A percentile compares a stretch with the other conserved stretches of the same genome.
These are phyloP conservation scores for Mycena citricolor DNA, from an alignment of 1,284 basidiomycete species.

Conservation along the genomic window DNA sequence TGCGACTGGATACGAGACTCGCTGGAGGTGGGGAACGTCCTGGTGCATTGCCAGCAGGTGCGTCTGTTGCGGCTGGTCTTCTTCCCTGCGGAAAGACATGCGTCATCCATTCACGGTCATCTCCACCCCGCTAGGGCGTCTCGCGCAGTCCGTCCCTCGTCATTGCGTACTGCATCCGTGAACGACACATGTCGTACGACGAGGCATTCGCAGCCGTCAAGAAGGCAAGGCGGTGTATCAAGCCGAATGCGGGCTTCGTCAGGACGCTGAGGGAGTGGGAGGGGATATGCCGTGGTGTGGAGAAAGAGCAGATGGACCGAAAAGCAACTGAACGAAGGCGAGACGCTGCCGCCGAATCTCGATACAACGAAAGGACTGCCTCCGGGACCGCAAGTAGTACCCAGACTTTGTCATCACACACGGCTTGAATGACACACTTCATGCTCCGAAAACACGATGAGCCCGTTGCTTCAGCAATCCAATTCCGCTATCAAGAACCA, in stretches of 20 bases:
- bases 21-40: constrained; percentile 52
- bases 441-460: too few relatives aligned
- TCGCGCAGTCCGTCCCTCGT: constrained; percentile 68
- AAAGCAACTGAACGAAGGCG: too few relatives aligned
- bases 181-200: constrained; percentile 67
- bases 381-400: too few relatives aligned
- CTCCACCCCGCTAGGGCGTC: constrained; percentile 46
- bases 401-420: too few relatives aligned
- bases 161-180: constrained; percentile 66
- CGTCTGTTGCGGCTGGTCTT: constrained; percentile 20
- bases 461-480: too few relatives aligned
- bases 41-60: constrained; percentile 71
- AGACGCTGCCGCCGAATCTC: too few relatives aligned
- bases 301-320: too few relatives aligned
- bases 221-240: constrained; percentile 62
- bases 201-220: constrained; percentile 56
- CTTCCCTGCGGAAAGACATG: constrained; percentile 18
- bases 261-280: constrained; percentile 56
- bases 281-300: too few relatives aligned
- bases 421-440: too few relatives aligned
- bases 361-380: too few relatives aligned
- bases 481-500: too few relatives aligned
- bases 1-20: constrained; percentile 56
- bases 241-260: constrained; percentile 68
- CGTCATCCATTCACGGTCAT: constrained; percentile 1